Base-by-base conservation (phyloP, 1,284 basidiomycete species). In the Stygiomarasmius scandens region DNA sequence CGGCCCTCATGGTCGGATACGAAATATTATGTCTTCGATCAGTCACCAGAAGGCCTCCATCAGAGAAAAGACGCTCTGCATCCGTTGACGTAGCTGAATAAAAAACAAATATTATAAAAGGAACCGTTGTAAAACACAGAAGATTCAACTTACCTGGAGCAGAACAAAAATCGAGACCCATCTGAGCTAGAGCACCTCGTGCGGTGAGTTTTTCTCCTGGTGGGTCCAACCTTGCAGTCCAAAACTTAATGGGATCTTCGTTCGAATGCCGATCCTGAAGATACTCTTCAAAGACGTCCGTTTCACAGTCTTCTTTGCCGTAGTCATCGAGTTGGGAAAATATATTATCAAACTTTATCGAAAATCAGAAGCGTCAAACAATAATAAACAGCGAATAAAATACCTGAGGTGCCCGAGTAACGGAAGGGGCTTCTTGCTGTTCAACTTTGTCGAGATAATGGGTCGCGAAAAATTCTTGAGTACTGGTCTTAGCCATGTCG, bases 401-500 rank as follows among this genome's bases (percentile, higher is more conserved):
- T 41, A 41, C 38, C 38, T n/a, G 8, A 8, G 16, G 6, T 41
- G n/a, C n/a, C 38, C n/a, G 38, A 41, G 8, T 41, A 19, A n/a
- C 8, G 4, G 38, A 8, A 8, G 38, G n/a, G 5, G 38, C n/a
- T 5, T 4, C 6, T 9, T 41, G 8, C 11, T 4, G 8, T 19
- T 41, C 38, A 5, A 41, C 38, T 4, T 41, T 41, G n/a, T 16
- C 4, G 16, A 41, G 38, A 41, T 41, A 41, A 16, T 41, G 38
- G 8, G 6, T 16, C 16, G 6, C 38, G 16, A 41, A 41, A 16
- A 41, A 41, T n/a, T 25, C 16, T 1, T 49, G 34, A 36, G 61
- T 22, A 22, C 69, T 54, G 54, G 54, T 22, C 25, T 55, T 19
- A 0, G 66, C 63, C 1, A 58, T 59, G 0, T 60, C 47, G 34